These are phyloP conservation scores for Xylaria digitata DNA, from an alignment of 2,329 filamentous ascomycete genomes.

Conservation along the genomic window DNA sequence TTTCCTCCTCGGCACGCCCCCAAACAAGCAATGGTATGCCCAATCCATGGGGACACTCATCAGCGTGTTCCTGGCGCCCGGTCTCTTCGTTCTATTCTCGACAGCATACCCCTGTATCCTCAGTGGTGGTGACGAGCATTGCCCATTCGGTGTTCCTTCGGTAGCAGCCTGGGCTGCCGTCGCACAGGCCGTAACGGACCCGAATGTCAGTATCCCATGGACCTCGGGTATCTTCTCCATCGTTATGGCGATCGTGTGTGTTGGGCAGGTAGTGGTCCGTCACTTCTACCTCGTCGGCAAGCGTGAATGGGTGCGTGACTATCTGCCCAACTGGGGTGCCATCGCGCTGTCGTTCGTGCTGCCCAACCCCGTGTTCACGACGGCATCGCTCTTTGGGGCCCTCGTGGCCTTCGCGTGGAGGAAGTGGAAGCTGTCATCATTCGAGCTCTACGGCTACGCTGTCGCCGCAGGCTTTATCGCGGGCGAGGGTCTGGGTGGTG, in stretches of 20 bases:
- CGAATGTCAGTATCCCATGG: conserved; percentile 64
- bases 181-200: conserved; percentile 70
- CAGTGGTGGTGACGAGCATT: conserved; percentile 59
- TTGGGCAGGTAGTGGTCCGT: conserved; percentile 63
- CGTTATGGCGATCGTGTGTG: conserved; percentile 63
- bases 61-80: conserved; percentile 74
- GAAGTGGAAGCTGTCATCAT: conserved; percentile 62
- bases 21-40: conserved; percentile 73
- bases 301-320: conserved; percentile 65
- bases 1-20: conserved; percentile 73
- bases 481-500: conserved; percentile 71
- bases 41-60: conserved; percentile 72
- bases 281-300: conserved; percentile 65
- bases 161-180: conserved; percentile 75
- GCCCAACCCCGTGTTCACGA: conserved; percentile 66
- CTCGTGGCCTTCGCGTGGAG: conserved; percentile 64
- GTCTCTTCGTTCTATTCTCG: conserved; percentile 75
- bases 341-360: conserved; percentile 69
- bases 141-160: conserved; percentile 71
- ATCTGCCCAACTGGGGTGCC: conserved; percentile 72
- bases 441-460: conserved; percentile 70
- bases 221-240: conserved; percentile 68
- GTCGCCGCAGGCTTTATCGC: conserved; percentile 71
- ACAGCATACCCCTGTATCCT: conserved; percentile 76
- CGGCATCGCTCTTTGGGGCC: conserved; percentile 68